Conservation (phyloP, 495 filamentous ascomycete species). For the Tetracladium marchalianum region DNA sequence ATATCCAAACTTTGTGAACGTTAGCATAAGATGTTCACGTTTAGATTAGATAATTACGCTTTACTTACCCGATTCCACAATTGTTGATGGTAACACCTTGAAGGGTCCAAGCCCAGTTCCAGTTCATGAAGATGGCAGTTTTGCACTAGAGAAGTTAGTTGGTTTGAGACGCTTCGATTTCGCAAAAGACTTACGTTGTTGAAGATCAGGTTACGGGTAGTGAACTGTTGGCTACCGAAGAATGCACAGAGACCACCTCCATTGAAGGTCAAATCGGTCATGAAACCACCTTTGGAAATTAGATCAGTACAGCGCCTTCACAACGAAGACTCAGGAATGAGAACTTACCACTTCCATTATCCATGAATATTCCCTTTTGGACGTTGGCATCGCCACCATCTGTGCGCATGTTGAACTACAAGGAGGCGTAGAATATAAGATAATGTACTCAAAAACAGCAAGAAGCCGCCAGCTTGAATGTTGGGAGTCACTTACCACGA, state of each 20-base stretch:
- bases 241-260: conserved; percentile 79
- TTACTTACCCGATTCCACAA: conserved; percentile 49
- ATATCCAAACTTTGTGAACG: conserved; percentile 50
- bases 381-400: conserved; percentile 57
- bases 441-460: too few relatives aligned
- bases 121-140: conserved; percentile 72
- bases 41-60: too few relatives aligned
- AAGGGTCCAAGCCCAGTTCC: conserved; percentile 59
- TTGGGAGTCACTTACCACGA: conserved; percentile 29
- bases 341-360: conserved; percentile 62
- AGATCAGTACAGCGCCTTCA: too few relatives aligned
- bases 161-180: too few relatives aligned
- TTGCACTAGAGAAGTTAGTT: conserved; percentile 36
- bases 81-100: conserved; percentile 75
- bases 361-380: conserved; percentile 94
- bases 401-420: conserved; percentile 67
- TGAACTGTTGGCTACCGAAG: conserved; percentile 92
- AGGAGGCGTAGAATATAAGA: too few relatives aligned
- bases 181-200: conserved; percentile 36
- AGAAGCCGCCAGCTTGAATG: too few relatives aligned
- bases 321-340: too few relatives aligned
- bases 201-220: conserved; percentile 83
- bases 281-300: conserved; percentile 49
- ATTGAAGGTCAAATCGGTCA: conserved; percentile 79
- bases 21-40: too few relatives aligned